Conservation (phyloP, 164 flowering plant species). For the Paratinospora sagittata region DNA sequence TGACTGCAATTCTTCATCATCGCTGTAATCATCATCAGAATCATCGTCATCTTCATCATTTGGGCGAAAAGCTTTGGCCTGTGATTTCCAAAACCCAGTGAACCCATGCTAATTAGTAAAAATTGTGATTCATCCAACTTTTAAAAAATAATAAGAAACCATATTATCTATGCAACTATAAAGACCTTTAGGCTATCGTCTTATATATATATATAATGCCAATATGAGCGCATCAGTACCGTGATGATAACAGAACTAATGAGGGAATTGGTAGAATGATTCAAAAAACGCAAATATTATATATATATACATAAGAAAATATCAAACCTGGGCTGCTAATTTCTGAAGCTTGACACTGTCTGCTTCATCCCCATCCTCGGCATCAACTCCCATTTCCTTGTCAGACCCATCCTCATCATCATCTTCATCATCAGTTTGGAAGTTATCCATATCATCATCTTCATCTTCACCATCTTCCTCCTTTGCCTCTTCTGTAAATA, state of each 20-base stretch:
- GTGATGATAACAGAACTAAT: not conserved
- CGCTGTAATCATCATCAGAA: conserved; percentile 89
- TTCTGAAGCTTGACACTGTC: conserved; percentile 64
- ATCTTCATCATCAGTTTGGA: conserved; percentile 76
- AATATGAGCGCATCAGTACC: not conserved
- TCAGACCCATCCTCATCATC: conserved; percentile 69
- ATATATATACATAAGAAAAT: not conserved
- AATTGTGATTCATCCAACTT: no score
- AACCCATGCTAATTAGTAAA: not conserved
- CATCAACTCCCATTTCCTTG: conserved; percentile 83
- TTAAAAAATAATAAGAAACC: no score
- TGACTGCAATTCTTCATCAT: conserved; percentile 93
- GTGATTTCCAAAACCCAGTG: not conserved
- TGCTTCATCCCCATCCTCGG: conserved; percentile 88
- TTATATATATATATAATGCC: no score
- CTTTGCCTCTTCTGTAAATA: conserved; percentile 61
- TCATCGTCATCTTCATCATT: conserved; percentile 71
- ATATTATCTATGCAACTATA: no score
- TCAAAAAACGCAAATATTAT: no score
- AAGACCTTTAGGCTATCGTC: no score
- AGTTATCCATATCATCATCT: conserved; percentile 80
- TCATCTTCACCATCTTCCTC: conserved; percentile 70
- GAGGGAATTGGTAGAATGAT: not conserved
- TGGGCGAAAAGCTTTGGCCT: conserved; percentile 78
- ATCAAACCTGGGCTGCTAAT: conserved; percentile 74